Evolutionary conservation across 2,329 filamentous ascomycete genomes (phyloP).

Genomic region (Bipolaris bicolor): DNA sequence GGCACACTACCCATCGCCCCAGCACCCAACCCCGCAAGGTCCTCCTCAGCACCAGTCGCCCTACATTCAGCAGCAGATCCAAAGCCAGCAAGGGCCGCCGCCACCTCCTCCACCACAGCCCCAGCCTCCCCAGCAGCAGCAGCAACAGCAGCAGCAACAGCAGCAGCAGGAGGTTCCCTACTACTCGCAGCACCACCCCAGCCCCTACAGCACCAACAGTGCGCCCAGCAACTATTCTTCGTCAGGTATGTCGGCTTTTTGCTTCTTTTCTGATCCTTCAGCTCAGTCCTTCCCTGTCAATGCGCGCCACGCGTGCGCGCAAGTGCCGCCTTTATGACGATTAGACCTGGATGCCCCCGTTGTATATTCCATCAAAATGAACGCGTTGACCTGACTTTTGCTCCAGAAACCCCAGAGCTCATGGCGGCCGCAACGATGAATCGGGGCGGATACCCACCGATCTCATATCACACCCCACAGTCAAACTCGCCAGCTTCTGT

Average conservation of each 20-base stretch:
- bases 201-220: constrained; percentile 82
- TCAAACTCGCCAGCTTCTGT: constrained; percentile 94
- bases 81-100: constrained; percentile 65
- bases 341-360: constrained; percentile 15
- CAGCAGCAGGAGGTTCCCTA: constrained; percentile 70
- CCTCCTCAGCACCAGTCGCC: constrained; percentile 58
- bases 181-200: constrained; percentile 82
- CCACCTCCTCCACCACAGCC: constrained; percentile 52
- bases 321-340: constrained; percentile 6
- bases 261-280: constrained; percentile 12
- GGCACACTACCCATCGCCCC: constrained; percentile 70
- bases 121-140: constrained; percentile 52
- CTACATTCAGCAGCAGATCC: constrained; percentile 72
- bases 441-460: constrained; percentile 76
- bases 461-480: constrained; percentile 88
- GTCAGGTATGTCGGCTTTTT: constrained; percentile 55
- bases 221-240: constrained; percentile 84
- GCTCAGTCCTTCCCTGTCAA: constrained; percentile 13
- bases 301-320: constrained; percentile 15
- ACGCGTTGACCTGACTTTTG: constrained; percentile 57
- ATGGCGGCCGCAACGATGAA: constrained; percentile 73
- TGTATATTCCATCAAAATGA: constrained; percentile 8
- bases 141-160: constrained; percentile 53
- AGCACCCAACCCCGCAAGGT: constrained; percentile 65
- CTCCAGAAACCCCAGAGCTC: constrained; percentile 71